Conservation (phyloP, 345 rosid species). For the Eucalyptus brandiana region DNA sequence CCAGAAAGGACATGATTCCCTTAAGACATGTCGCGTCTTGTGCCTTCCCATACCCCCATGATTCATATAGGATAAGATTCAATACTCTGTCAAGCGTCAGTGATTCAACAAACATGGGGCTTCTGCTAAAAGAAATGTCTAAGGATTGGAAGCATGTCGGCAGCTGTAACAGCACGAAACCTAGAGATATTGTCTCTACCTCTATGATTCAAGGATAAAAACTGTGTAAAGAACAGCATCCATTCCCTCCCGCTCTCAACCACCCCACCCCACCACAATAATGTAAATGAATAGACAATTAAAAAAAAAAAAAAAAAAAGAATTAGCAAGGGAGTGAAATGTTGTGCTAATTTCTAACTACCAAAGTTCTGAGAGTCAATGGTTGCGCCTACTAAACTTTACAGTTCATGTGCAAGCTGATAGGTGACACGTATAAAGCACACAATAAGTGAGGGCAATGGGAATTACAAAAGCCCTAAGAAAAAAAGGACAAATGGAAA, state of each 20-base stretch:
- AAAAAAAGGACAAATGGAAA: background rate
- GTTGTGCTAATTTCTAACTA: background rate
- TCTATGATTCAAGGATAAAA: background rate
- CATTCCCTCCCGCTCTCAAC: background rate
- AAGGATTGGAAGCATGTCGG: conserved; percentile 19
- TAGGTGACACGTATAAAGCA: background rate
- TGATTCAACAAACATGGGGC: background rate
- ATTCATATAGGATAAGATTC: background rate
- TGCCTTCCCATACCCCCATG: background rate
- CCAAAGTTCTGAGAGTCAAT: background rate
- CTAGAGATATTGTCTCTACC: background rate
- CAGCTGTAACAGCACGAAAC: background rate
- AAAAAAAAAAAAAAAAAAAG: background rate
- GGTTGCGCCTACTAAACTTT: background rate
- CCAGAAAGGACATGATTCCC: background rate
- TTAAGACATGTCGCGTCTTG: background rate
- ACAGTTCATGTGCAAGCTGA: background rate
- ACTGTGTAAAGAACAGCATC: background rate
- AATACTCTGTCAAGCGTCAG: background rate
- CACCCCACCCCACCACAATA: background rate
- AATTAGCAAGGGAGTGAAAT: background rate
- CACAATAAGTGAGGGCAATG: background rate
- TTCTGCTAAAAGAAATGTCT: conserved; percentile 5
- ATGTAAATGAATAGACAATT: background rate
- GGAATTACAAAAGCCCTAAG: background rate